phyloP scores from a whole-genome alignment of 495 filamentous ascomycete genomes.

The Friedmanniomyces endolithicus region DNA sequence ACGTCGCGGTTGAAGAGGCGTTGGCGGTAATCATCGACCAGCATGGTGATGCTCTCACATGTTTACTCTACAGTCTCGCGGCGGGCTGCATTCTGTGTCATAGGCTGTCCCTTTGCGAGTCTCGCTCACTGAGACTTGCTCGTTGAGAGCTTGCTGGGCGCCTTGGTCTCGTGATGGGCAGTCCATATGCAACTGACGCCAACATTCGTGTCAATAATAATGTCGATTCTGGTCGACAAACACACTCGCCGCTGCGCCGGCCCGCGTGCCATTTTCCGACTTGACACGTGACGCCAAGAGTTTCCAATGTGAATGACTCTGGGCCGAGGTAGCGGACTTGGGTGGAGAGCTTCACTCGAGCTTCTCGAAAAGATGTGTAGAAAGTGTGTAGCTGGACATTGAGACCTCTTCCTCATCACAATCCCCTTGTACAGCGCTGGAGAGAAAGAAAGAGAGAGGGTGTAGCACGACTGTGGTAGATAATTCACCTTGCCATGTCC shows the following conservation, averaged over 20 bases:
- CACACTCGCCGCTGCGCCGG: neutral
- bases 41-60: too few relatives aligned
- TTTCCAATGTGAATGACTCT: too few relatives aligned
- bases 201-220: neutral
- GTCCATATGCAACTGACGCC: neutral
- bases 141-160: too few relatives aligned
- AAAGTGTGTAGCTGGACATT: neutral
- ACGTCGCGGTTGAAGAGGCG: too few relatives aligned
- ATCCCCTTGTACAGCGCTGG: neutral
- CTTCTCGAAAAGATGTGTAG: neutral
- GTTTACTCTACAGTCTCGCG: too few relatives aligned
- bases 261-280: neutral
- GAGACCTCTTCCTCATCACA: neutral
- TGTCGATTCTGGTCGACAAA: neutral
- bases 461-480: neutral
- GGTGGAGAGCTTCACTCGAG: neutral
- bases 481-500: slow-evolving; percentile 8
- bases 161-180: neutral
- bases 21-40: too few relatives aligned
- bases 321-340: neutral
- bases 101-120: too few relatives aligned
- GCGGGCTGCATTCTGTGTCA: too few relatives aligned
- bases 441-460: too few relatives aligned
- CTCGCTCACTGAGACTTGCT: too few relatives aligned
- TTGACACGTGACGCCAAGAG: neutral